Evolutionary conservation across 2,329 filamentous ascomycete genomes (phyloP).

Genomic region (Colletotrichum siamense): DNA sequence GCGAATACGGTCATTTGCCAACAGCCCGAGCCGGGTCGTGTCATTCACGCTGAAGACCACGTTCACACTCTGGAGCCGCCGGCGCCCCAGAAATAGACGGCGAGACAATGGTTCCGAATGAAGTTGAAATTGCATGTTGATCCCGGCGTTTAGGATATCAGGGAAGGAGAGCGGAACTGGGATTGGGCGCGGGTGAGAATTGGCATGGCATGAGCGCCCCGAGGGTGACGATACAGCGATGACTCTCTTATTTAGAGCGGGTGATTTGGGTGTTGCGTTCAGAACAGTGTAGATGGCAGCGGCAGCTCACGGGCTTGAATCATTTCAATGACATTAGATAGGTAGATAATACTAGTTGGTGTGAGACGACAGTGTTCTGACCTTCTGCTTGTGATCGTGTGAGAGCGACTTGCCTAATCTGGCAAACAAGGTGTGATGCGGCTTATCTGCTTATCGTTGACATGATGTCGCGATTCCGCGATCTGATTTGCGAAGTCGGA

Average conservation of each 20-base stretch:
- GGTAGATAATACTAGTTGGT: conserved; percentile 8
- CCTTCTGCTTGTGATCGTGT: background rate
- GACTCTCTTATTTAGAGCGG: background rate
- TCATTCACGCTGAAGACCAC: conserved; percentile 78
- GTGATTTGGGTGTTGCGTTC: background rate
- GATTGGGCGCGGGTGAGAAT: background rate
- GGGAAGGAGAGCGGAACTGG: background rate
- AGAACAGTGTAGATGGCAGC: conserved; percentile 1
- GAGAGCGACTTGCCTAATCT: background rate
- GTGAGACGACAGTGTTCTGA: conserved; percentile 17
- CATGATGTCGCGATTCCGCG: background rate
- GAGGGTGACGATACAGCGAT: conserved; percentile 4
- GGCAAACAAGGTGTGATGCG: background rate
- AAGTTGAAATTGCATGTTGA: conserved; percentile 8
- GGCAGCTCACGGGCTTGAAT: background rate
- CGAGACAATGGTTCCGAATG: background rate
- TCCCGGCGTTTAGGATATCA: conserved; percentile 13
- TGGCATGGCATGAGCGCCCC: conserved; percentile 5
- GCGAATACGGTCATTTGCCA: conserved; percentile 82
- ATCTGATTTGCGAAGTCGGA: background rate
- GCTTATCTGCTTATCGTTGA: background rate
- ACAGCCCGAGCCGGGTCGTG: conserved; percentile 72
- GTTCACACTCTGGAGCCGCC: conserved; percentile 84
- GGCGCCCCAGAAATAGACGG: conserved; percentile 35
- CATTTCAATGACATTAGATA: conserved; percentile 3